Conservation (phyloP, 495 filamentous ascomycete species). For the Lasiosphaeria hispida region DNA sequence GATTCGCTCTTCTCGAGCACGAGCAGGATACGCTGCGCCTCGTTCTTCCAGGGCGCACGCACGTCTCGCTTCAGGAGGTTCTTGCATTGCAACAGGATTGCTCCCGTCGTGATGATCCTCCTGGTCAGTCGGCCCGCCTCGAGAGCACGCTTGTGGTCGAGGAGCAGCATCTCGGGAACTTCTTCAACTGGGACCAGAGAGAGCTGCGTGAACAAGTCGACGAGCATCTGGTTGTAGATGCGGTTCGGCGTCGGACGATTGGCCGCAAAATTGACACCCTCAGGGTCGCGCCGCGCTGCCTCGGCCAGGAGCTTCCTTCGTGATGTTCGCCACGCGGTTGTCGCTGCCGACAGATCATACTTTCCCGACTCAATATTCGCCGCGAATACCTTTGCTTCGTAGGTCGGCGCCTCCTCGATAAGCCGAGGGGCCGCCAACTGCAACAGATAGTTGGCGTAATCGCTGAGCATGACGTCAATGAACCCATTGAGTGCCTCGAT, state of each 20-base stretch:
- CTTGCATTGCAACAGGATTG: slow-evolving; percentile 88
- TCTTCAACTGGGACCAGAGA: slow-evolving; percentile 53
- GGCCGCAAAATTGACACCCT: slow-evolving; percentile 55
- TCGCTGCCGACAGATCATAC: slow-evolving; percentile 60
- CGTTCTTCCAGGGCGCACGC: slow-evolving; percentile 81
- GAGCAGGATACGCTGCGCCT: slow-evolving; percentile 71
- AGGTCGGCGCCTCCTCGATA: slow-evolving; percentile 73
- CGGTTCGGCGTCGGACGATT: slow-evolving; percentile 60
- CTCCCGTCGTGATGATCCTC: slow-evolving; percentile 71
- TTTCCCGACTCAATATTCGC: slow-evolving; percentile 61
- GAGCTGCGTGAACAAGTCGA: slow-evolving; percentile 53
- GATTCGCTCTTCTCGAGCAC: slow-evolving; percentile 45
- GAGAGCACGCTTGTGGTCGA: slow-evolving; percentile 70
- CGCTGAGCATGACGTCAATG: slow-evolving; percentile 87
- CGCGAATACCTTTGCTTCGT: slow-evolving; percentile 77
- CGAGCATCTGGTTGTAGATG: slow-evolving; percentile 76
- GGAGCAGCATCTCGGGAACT: slow-evolving; percentile 80
- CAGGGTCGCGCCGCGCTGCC: slow-evolving; percentile 67
- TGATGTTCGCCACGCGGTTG: slow-evolving; percentile 69
- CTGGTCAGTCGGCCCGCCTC: slow-evolving; percentile 66
- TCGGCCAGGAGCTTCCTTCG: slow-evolving; percentile 68
- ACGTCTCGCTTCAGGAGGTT: slow-evolving; percentile 93
- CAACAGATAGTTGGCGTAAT: slow-evolving; percentile 93
- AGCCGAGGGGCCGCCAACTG: slow-evolving; percentile 76
- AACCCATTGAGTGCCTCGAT: slow-evolving; percentile 79